A percentile compares a stretch with the other conserved stretches of the same genome.
These are phyloP conservation scores for Fusarium ambrosium DNA, from an alignment of 2,329 filamentous ascomycete genomes.

Conservation along the genomic window DNA sequence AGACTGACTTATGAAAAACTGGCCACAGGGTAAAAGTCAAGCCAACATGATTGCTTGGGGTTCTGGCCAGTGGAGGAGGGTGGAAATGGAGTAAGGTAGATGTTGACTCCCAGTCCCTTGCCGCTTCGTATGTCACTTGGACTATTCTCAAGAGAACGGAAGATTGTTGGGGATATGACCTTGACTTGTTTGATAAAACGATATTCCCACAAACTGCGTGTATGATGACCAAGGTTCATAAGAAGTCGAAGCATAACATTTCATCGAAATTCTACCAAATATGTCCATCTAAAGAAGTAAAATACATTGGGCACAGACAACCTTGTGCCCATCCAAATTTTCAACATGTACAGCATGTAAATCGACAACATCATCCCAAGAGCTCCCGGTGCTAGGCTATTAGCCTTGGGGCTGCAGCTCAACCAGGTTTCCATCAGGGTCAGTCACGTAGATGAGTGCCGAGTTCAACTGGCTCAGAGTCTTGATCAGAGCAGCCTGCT, in stretches of 20 bases:
- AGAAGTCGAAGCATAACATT: not conserved
- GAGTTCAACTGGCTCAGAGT: not conserved
- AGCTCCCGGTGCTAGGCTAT: fast-evolving
- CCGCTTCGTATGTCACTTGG: not conserved
- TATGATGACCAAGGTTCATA: not conserved
- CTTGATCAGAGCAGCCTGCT: not conserved
- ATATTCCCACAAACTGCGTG: too few relatives aligned
- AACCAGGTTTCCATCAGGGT: conserved; percentile 1
- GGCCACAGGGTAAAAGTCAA: not conserved
- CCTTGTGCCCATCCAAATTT: not conserved
- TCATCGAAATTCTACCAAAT: not conserved
- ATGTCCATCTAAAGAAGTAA: not conserved
- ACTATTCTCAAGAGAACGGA: not conserved
- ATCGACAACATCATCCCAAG: not conserved
- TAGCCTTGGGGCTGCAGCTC: not conserved
- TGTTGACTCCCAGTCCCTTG: not conserved
- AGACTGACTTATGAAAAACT: not conserved
- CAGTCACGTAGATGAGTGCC: conserved; percentile 1
- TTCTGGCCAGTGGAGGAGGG: not conserved
- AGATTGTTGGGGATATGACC: not conserved
- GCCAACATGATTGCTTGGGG: not conserved
- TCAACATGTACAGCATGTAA: not conserved
- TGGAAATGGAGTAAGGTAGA: not conserved
- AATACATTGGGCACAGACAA: not conserved
- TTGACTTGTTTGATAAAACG: not conserved